Evolutionary conservation across 176 grass and related monocot genomes (phyloP).

Genomic region (Oryza australiensis): DNA sequence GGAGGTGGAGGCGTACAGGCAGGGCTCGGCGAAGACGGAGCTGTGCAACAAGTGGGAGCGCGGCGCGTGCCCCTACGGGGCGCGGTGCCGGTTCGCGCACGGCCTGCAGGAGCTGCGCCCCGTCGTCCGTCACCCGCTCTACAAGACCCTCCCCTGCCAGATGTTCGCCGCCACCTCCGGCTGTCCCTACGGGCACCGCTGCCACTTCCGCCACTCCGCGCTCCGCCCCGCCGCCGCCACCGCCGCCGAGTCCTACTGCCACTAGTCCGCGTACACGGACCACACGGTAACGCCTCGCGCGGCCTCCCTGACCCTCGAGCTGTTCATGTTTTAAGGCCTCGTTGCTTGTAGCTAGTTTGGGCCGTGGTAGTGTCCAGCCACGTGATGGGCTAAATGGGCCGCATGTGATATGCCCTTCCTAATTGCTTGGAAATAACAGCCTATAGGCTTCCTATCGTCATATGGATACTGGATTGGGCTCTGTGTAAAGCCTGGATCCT

Average conservation of each 20-base stretch:
- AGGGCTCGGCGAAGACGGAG: slow-evolving; percentile 80
- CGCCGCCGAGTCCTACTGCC: slow-evolving; percentile 6
- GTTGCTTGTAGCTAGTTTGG: neutral
- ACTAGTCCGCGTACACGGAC: slow-evolving; percentile 18
- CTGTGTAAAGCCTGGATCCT: neutral
- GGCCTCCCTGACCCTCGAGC: neutral
- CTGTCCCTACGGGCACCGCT: slow-evolving; percentile 89
- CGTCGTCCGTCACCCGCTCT: slow-evolving; percentile 82
- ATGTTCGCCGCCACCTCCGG: slow-evolving; percentile 47
- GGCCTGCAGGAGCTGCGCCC: slow-evolving; percentile 76
- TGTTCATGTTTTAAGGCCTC: neutral
- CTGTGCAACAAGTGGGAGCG: slow-evolving; percentile 86
- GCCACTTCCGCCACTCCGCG: slow-evolving; percentile 68
- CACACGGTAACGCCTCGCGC: neutral
- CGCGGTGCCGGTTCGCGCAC: slow-evolving; percentile 80
- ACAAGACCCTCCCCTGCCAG: slow-evolving; percentile 76
- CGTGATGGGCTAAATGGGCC: neutral
- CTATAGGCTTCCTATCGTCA: neutral
- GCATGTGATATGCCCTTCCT: neutral
- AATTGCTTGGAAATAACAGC: neutral
- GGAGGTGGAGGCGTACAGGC: slow-evolving; percentile 65
- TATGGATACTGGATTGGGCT: neutral
- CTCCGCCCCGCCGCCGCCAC: neutral
- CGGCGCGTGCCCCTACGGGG: slow-evolving; percentile 53
- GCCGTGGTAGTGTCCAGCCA: neutral